Evolutionary conservation across 805 yeast genomes (phyloP).

Genomic region (Candida hispaniensis): DNA sequence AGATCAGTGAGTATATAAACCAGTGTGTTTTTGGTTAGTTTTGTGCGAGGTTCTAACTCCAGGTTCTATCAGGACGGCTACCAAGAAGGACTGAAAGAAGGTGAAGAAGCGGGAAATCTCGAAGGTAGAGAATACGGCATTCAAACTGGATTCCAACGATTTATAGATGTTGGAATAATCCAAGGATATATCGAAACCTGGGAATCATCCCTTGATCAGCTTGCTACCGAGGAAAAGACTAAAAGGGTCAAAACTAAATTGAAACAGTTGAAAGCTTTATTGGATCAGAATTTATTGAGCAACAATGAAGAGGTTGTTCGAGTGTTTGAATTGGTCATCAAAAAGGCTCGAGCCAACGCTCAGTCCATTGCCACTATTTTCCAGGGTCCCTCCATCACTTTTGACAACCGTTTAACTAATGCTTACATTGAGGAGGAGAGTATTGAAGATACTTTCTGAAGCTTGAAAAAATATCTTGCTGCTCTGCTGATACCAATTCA

Average conservation of each 20-base stretch:
- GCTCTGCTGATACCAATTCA: too few relatives aligned
- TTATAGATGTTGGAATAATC: constrained; percentile 58
- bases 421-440: constrained; percentile 27
- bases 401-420: constrained; percentile 31
- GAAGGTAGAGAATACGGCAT: constrained; percentile 83
- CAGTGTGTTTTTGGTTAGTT: neutral
- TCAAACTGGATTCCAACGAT: constrained; percentile 31
- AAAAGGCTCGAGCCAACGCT: constrained; percentile 51
- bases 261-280: constrained; percentile 22
- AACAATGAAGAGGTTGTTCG: constrained; percentile 50
- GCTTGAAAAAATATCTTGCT: too few relatives aligned
- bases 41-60: constrained; percentile 16
- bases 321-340: constrained; percentile 40
- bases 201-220: constrained; percentile 18
- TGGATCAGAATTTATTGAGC: constrained; percentile 29
- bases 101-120: constrained; percentile 44
- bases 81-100: constrained; percentile 56
- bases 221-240: constrained; percentile 6
- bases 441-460: constrained; percentile 26
- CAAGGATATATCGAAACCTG: constrained; percentile 38
- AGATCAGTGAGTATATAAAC: constrained; percentile 30
- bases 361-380: constrained; percentile 38
- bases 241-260: constrained; percentile 16
- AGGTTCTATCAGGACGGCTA: constrained; percentile 57
- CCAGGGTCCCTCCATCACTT: constrained; percentile 24